Conservation (phyloP, 805 yeast species). For the Candida xyloterini region DNA sequence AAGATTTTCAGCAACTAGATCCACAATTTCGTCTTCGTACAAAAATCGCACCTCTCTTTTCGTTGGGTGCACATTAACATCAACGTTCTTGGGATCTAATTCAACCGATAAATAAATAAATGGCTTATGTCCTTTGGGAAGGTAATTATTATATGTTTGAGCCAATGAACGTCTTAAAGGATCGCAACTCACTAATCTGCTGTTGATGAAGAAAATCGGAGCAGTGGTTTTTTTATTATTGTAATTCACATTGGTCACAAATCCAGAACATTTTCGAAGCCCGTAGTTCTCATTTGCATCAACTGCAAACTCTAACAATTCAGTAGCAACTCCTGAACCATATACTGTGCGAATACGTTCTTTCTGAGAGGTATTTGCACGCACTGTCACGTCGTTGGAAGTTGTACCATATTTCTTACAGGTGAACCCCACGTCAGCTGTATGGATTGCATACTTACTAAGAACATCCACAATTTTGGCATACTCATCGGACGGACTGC, state of each 20-base stretch:
- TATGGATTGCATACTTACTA: conserved; percentile 79
- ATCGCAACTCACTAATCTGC: conserved; percentile 78
- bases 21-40: conserved; percentile 82
- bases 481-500: conserved; percentile 70
- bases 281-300: conserved; percentile 41
- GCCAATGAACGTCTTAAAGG: conserved; percentile 68
- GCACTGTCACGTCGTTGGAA: conserved; percentile 59
- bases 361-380: conserved; percentile 45
- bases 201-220: conserved; percentile 82
- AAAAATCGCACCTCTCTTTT: conserved; percentile 87
- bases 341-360: conserved; percentile 75
- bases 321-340: conserved; percentile 67
- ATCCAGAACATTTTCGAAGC: conserved; percentile 51
- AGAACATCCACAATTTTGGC: conserved; percentile 75
- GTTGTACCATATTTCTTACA: conserved; percentile 81
- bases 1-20: conserved; percentile 47
- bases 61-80: conserved; percentile 95
- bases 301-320: conserved; percentile 51
- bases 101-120: conserved; percentile 73
- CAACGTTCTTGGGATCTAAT: conserved; percentile 68
- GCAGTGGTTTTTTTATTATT: conserved; percentile 59
- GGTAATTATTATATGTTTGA: conserved; percentile 56
- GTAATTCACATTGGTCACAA: conserved; percentile 69
- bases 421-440: conserved; percentile 64
- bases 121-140: conserved; percentile 77